These are phyloP conservation scores for Fraxinus americana DNA, from an alignment of 257 asterid species.

Conservation along the genomic window DNA sequence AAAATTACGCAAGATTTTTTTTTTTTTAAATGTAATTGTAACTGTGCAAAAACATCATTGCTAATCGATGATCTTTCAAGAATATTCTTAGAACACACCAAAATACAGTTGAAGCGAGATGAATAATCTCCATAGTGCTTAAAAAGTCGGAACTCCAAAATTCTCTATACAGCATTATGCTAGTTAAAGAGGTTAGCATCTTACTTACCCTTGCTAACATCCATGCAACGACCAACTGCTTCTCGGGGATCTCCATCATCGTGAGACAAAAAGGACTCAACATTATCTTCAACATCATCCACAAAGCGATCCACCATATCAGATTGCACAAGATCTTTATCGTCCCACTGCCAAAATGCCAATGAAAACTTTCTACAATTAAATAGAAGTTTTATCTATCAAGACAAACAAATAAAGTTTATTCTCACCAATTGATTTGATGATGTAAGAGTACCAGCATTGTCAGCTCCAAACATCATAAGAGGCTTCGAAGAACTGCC, in stretches of 20 bases:
- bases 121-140: background rate
- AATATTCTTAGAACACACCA: background rate
- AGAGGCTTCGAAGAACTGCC: slow-evolving; percentile 83
- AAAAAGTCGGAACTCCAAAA: slow-evolving; percentile 8
- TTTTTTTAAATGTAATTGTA: background rate
- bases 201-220: slow-evolving; percentile 76
- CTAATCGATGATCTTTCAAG: background rate
- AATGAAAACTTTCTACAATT: slow-evolving; percentile 30
- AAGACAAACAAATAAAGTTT: slow-evolving; percentile 13
- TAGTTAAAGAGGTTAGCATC: slow-evolving; percentile 5
- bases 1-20: background rate
- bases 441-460: slow-evolving; percentile 78
- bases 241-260: slow-evolving; percentile 94
- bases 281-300: slow-evolving; percentile 96
- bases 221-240: slow-evolving; percentile 87
- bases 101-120: background rate
- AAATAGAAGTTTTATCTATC: slow-evolving; percentile 2
- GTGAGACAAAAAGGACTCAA: slow-evolving; percentile 87
- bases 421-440: slow-evolving; percentile 82
- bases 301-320: slow-evolving; percentile 98
- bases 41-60: background rate
- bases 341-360: slow-evolving; percentile 84
- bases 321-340: slow-evolving; percentile 89
- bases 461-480: slow-evolving; percentile 86
- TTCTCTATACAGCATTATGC: background rate